Conservation (phyloP, 768 basidiomycete species). For the Podaxis sp. region DNA sequence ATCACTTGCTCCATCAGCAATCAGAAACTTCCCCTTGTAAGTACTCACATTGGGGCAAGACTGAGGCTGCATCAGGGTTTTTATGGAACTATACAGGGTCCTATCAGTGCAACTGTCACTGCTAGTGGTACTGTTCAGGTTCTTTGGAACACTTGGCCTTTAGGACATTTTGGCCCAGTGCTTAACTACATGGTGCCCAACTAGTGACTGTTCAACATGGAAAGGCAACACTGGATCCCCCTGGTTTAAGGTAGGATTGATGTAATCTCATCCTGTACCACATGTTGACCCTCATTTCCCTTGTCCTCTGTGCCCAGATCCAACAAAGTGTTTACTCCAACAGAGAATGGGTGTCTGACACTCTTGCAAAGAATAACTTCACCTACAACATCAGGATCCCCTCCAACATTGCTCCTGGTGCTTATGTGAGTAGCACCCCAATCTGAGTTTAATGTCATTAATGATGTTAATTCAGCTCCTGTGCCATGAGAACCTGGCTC, state of each 20-base stretch:
- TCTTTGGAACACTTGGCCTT: conserved; percentile 39
- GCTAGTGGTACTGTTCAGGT: conserved; percentile 33
- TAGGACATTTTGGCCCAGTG: conserved; percentile 38
- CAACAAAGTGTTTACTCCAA: conserved; percentile 34
- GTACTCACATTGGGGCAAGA: neutral
- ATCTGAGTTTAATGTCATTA: neutral
- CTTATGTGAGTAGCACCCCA: conserved; percentile 27
- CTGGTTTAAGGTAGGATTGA: conserved; percentile 35
- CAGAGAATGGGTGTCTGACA: conserved; percentile 37
- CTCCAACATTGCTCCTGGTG: conserved; percentile 34
- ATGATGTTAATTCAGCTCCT: conserved; percentile 24
- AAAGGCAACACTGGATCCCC: conserved; percentile 35
- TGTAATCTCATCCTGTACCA: neutral
- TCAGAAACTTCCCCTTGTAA: conserved; percentile 31
- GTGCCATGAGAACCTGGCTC: conserved; percentile 38
- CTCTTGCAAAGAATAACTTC: conserved; percentile 30
- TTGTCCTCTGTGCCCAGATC: conserved; percentile 22
- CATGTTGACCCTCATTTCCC: neutral
- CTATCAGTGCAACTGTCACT: conserved; percentile 32
- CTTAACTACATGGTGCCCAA: conserved; percentile 37
- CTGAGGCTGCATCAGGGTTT: neutral
- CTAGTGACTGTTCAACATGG: conserved; percentile 31
- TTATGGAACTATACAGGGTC: conserved; percentile 24
- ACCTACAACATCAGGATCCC: conserved; percentile 36
- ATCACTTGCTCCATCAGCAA: conserved; percentile 40